phyloP scores from a whole-genome alignment of 106 monocot genomes.

The Vanilla planifolia region DNA sequence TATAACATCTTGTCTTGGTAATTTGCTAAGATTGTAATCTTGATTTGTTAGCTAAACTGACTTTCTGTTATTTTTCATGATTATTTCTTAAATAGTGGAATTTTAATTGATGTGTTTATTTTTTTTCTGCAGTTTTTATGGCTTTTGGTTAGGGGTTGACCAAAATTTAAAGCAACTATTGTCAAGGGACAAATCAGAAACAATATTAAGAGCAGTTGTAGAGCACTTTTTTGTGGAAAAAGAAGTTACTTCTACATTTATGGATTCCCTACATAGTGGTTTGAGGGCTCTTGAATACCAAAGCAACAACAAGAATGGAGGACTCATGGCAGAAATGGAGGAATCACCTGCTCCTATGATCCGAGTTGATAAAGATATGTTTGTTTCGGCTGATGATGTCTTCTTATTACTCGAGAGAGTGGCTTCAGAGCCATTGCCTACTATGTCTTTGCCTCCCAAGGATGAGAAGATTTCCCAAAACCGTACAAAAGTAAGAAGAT shows the following conservation, averaged over 20 bases:
- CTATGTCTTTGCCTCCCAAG: constrained; percentile 52
- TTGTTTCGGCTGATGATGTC: constrained; percentile 76
- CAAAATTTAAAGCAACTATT: constrained; percentile 35
- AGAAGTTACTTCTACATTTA: constrained; percentile 93
- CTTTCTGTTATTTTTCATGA: background rate
- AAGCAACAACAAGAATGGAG: constrained; percentile 52
- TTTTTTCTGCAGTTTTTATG: constrained; percentile 56
- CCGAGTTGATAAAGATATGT: constrained; percentile 57
- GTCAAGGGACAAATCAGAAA: constrained; percentile 64
- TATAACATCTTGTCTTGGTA: too few relatives aligned
- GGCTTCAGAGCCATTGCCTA: constrained; percentile 47
- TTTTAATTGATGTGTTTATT: constrained; percentile 3
- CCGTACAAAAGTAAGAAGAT: constrained; percentile 56
- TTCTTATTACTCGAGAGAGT: constrained; percentile 59
- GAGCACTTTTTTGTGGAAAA: constrained; percentile 89
- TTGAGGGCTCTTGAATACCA: constrained; percentile 71
- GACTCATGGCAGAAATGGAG: constrained; percentile 28
- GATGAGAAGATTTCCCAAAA: constrained; percentile 76
- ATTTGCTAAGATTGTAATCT: background rate
- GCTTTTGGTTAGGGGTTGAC: constrained; percentile 71
- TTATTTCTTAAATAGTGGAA: background rate
- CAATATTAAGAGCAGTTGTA: constrained; percentile 66
- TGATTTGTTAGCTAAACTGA: constrained; percentile 7
- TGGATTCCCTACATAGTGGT: constrained; percentile 92
- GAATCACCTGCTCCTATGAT: constrained; percentile 53